Evolutionary conservation across 768 basidiomycete species (phyloP), one percentile per base, ranked within the genome.

Genomic region (Tulasnella sp.): DNA sequence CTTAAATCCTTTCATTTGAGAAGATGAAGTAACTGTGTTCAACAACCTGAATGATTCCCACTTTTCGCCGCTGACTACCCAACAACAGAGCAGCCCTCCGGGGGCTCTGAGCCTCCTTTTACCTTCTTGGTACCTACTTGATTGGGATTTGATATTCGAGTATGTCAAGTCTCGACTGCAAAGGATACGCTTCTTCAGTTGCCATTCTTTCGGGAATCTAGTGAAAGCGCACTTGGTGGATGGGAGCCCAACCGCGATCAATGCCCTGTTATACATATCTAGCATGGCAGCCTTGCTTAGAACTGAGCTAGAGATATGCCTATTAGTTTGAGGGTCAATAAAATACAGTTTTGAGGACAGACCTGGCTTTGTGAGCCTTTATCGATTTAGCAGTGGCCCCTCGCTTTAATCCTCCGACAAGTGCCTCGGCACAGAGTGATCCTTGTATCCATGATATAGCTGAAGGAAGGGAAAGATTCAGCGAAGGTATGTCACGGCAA

Each of bases 361-460:
- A 45, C 34, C 17, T 56, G 29, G 17, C 29, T 26, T 56, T 41
- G 5, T 4, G 44, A 10, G 21, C 19, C 9, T 24, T 4, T 41
- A 34, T 48, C 2, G 27, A 27, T 41, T 50, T 59, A 3, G 43
- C 13, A 1, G 58, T 49, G 4, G 51, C 55, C 7, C 59, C 59
- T 11, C 59, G 59, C 32, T 54, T 61, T 24, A 83, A 72, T 2
- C 90, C 89, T 62, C 87, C 88, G 64, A 87, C 86, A 48, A 91
- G 67, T 21, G 88, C 76, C 67, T 94, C 87, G 27, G 72, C 68
- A 4, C 72, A 61, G n/a, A 65, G 63, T 1, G 76, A 73, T 50
- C 81, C 81, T 13, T 82, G 78, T 2, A 80, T 71, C 83, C 84
- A 93, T 56, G 80, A 86, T 9, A 91, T 69, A 0, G 86, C 88